Base-by-base conservation (phyloP, 108 stramenopile species). In the Cyclotella sp. region DNA sequence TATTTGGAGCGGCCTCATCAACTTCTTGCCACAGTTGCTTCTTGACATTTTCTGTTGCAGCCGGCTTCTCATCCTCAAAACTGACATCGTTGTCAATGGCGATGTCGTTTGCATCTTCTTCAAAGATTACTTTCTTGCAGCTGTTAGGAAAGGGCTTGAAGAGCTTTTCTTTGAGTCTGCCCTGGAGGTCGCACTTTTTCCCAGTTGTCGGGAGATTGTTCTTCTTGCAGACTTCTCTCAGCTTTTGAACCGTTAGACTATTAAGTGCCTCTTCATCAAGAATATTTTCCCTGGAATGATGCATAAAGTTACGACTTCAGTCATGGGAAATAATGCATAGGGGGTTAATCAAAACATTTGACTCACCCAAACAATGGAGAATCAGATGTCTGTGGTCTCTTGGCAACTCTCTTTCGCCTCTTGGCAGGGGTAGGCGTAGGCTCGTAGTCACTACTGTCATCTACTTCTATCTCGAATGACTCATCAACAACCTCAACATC, bases 111-210 rank as follows among this genome's bases (percentile, higher is more conserved):
- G 40, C 24, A 26, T 59, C 46, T 45, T 61, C 52, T 34, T 51
- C 73, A 54, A 80, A 80, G 53, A 68, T 69, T 0, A 80, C 73
- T 60, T 73, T 73, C 62, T 74, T 73, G 4, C 53, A 13, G 16
- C 28, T 68, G 4, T 55, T 52, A 5, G 54, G 54, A 30, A 69
- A 62, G 13, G 51, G 12, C 57, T 71, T 61, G 18, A 16, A 26
- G 28, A 53, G 22, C 18, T 66, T 46, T 19, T 72, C 81, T 30
- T 44, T 55, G 12, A 85, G 41, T 43, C 84, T 77, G 26, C 59
- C 58, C 28, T 64, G 41, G 7, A 85, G 65, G 26, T 82, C 84
- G 16, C 68, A 67, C 76, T 85, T 85, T 63, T 81, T 81, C 1
- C 84, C 84, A 43, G 78, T 64, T 19, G 69, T 46, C 0, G 76